Evolutionary conservation across 73 alveolate species (phyloP).

Genomic region (Blepharisma stoltei): DNA sequence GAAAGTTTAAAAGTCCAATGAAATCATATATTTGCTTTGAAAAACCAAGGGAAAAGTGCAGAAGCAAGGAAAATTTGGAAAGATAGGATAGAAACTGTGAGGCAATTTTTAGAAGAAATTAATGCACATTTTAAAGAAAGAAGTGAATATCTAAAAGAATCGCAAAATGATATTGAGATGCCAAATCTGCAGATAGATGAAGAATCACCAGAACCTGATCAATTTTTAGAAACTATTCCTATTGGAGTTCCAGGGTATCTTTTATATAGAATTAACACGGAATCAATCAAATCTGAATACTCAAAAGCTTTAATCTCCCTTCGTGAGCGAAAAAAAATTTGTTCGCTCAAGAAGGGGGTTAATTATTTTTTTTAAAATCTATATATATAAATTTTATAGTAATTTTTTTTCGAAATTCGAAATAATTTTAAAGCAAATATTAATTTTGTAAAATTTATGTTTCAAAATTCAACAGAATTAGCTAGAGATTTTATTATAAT

Average conservation of each 20-base stretch:
- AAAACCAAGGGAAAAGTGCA: not conserved
- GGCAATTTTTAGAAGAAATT: conserved; percentile 14
- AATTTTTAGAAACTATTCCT: not conserved
- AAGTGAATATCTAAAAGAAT: not conserved
- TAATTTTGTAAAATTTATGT: no score
- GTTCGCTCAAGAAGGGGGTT: no score
- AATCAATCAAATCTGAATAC: not conserved
- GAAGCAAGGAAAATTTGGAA: not conserved
- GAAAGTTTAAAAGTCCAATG: not conserved
- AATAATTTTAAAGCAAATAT: no score
- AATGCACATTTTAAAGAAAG: not conserved
- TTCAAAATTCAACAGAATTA: no score
- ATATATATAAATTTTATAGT: no score
- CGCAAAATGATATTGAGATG: not conserved
- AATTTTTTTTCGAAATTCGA: no score
- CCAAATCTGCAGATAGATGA: not conserved
- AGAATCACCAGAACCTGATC: not conserved
- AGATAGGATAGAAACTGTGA: not conserved
- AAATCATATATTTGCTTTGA: not conserved
- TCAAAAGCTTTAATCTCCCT: not conserved
- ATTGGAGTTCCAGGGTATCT: not conserved
- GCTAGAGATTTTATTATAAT: no score
- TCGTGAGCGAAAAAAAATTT: no score
- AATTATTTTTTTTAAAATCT: no score
- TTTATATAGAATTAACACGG: not conserved